Conservation (phyloP, 805 yeast genomes). For the Suhomyces emberorum region DNA sequence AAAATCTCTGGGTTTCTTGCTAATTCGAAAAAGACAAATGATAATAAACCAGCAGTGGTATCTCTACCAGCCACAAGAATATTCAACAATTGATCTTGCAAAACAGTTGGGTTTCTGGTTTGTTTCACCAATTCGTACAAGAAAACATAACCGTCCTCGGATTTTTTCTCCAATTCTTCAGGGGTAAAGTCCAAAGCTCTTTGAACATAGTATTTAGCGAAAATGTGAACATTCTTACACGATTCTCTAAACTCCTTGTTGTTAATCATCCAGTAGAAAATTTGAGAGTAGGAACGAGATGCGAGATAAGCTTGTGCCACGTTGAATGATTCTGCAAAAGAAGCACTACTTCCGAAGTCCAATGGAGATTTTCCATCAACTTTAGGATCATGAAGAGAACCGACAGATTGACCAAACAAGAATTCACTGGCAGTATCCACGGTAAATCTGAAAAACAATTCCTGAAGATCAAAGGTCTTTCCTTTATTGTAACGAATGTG, state of each 20-base stretch:
- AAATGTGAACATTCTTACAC: conserved; percentile 28
- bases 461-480: conserved; percentile 29
- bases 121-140: conserved; percentile 27
- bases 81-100: conserved; percentile 26
- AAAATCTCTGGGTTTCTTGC: conserved; percentile 21
- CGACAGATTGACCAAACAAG: conserved; percentile 38
- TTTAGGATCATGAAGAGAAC: conserved; percentile 24
- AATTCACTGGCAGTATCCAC: conserved; percentile 42
- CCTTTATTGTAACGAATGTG: conserved; percentile 19
- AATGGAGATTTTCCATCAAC: conserved; percentile 6
- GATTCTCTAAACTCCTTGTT: conserved; percentile 27
- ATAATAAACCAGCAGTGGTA: conserved; percentile 28
- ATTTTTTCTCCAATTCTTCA: conserved; percentile 14
- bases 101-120: conserved; percentile 21
- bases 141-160: conserved; percentile 21
- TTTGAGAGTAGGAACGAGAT: conserved; percentile 30
- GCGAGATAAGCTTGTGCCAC: conserved; percentile 31
- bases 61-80: conserved; percentile 30
- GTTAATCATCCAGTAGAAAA: conserved; percentile 18
- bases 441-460: conserved; percentile 32
- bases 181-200: conserved; percentile 12
- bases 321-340: conserved; percentile 36
- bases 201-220: conserved; percentile 19
- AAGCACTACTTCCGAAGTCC: conserved; percentile 20
- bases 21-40: conserved; percentile 22